These are phyloP conservation scores for Trichomonas gallinae DNA, from an alignment of 208 protist genomes.

Conservation along the genomic window DNA sequence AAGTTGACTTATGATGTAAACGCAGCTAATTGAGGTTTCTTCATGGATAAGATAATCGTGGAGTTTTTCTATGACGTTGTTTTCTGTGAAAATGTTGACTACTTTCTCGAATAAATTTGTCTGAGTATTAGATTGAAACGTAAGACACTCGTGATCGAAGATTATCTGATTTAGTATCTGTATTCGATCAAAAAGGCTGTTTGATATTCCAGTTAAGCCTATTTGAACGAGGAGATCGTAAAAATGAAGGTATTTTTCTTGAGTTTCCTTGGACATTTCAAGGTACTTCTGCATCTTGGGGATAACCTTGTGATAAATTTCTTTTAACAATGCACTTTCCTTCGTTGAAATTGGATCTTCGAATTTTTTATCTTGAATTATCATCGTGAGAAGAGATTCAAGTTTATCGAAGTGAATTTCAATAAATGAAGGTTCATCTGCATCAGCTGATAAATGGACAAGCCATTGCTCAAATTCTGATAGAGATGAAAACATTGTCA, in stretches of 20 bases:
- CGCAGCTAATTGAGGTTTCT: background rate
- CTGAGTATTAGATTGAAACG: background rate
- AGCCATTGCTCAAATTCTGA: background rate
- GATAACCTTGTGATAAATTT: background rate
- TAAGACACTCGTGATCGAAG: background rate
- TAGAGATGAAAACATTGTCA: background rate
- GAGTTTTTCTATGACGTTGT: background rate
- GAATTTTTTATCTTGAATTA: background rate
- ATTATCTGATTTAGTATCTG: background rate
- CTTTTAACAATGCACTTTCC: background rate
- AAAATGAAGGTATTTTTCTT: background rate
- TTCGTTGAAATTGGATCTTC: background rate
- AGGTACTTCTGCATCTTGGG: background rate
- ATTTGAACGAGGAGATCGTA: background rate
- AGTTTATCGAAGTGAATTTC: background rate
- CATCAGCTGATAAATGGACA: background rate
- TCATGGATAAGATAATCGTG: background rate
- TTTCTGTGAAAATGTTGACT: background rate
- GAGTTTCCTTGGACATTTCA: background rate
- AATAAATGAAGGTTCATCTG: background rate
- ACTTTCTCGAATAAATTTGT: background rate
- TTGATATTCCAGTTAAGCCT: background rate
- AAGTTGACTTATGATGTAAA: background rate
- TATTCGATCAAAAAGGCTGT: background rate
- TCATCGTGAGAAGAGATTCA: background rate